Evolutionary conservation across 2,329 filamentous ascomycete genomes (phyloP).

Genomic region (Parafenestella ontariensis): DNA sequence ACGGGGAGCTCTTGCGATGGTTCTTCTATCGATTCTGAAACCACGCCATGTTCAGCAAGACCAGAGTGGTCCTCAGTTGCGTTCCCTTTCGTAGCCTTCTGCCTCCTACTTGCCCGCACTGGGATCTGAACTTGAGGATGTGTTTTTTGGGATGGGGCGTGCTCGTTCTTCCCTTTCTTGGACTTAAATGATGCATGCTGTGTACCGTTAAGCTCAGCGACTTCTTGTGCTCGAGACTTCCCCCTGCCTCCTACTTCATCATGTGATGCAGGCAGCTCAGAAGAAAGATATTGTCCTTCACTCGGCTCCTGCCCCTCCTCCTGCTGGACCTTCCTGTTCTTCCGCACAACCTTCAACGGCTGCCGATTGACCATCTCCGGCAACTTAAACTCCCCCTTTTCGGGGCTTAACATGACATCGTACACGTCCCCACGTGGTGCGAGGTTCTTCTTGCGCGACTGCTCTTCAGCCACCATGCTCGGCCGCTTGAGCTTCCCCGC

Average conservation of each 20-base stretch:
- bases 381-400: slow-evolving; percentile 18
- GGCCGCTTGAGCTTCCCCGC: slow-evolving; percentile 29
- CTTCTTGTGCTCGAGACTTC: neutral
- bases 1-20: neutral
- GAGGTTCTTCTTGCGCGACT: slow-evolving; percentile 7
- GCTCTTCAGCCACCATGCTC: slow-evolving; percentile 11
- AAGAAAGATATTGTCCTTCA: neutral
- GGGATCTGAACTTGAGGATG: neutral
- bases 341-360: slow-evolving; percentile 12
- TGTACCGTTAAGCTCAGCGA: neutral
- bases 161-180: neutral
- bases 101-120: neutral
- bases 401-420: slow-evolving; percentile 29
- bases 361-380: slow-evolving; percentile 13
- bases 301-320: neutral
- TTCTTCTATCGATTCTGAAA: neutral
- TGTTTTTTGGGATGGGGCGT: neutral
- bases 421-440: slow-evolving; percentile 21
- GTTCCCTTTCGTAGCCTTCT: neutral
- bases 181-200: neutral
- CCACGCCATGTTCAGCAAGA: neutral
- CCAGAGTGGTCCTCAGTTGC: neutral
- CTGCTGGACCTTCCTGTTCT: slow-evolving; percentile 4
- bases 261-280: neutral
- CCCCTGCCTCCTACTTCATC: slow-evolving; percentile 1